Base-by-base conservation (phyloP, 1,139 yeast genomes). In the Zygosaccharomyces pseudobailii region DNA sequence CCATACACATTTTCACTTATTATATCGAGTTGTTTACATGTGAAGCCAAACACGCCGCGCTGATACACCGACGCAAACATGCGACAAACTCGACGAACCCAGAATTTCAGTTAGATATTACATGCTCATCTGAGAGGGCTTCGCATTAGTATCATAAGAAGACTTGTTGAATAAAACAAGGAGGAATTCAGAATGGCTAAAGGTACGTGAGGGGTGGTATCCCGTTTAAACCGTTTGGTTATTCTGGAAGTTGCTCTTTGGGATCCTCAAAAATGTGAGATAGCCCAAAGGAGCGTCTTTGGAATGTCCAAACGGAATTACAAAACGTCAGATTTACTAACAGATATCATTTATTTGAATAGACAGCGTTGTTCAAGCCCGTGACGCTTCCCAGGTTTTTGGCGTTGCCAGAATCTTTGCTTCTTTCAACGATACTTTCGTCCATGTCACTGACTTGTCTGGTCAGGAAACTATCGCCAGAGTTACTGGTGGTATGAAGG, bases 401-500 rank as follows among this genome's bases (percentile, higher is more conserved):
- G 99, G 99, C 84, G 98, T 94, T 79, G 98, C 98, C 74, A 95
- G 97, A 81, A 92, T 94, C 84, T 94, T 78, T 71, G 99, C 99
- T 71, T 92, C 98, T 63, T 89, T 90, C 85, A 94, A 94, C 87
- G 99, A 94, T 82, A 94, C 99, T 64, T 94, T 94, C 80, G 98
- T 94, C 69, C 99, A 94, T 78, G 95, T 94, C 70, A 94, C 99
- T 71, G 99, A 94, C 84, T 81, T 90, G 69, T 87, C 98, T 69
- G 99, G 99, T 77, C 94, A 90, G 79, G 99, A 94, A 82, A 94
- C 99, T 81, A 92, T 94, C 73, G 85, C 96, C 81, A 89, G 98
- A 82, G 97, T 94, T 67, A 94, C 99, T 73, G 98, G 99, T 84
- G 99, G 99, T 83, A 94, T 94, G 98, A 94, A 94, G 84, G 99